These are phyloP conservation scores for Ceratobasidium sp. DNA, from an alignment of 1,284 basidiomycete species.

Conservation along the genomic window DNA sequence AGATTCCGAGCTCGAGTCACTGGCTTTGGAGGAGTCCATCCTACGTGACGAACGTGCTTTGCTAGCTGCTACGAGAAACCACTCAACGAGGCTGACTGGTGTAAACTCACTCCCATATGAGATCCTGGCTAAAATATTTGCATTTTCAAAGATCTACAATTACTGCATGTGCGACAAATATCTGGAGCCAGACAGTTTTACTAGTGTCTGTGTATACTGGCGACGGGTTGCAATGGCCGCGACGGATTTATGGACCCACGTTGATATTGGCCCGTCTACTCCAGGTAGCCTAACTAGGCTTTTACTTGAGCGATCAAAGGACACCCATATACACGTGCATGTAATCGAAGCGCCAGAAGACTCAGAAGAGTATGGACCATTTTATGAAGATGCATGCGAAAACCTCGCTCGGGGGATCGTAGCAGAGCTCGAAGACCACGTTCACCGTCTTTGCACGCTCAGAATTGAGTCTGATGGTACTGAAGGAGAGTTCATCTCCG, in stretches of 20 bases:
- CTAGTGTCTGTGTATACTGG: slow-evolving; percentile 1
- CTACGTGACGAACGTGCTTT: not conserved
- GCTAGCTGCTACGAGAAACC: not conserved
- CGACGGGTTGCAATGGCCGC: not conserved
- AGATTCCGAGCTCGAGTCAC: not conserved
- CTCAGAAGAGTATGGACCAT: no score
- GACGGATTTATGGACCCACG: not conserved
- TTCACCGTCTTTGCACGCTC: no score
- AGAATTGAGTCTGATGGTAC: no score
- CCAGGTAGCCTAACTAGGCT: not conserved
- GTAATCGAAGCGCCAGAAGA: not conserved
- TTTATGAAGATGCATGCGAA: no score
- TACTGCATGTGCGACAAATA: not conserved
- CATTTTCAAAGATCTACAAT: not conserved
- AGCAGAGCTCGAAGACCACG: no score
- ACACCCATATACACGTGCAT: not conserved
- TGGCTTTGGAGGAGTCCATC: not conserved
- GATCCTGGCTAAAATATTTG: slow-evolving; percentile 11
- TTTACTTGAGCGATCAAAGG: not conserved
- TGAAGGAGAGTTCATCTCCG: no score
- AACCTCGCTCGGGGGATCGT: no score
- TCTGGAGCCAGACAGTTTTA: not conserved
- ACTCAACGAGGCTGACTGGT: not conserved
- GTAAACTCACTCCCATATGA: slow-evolving; percentile 17
- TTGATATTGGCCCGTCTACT: not conserved